Evolutionary conservation across 2,329 filamentous ascomycete species (phyloP), one percentile per base, ranked within the genome.

Genomic region (Colletotrichum noveboracense): DNA sequence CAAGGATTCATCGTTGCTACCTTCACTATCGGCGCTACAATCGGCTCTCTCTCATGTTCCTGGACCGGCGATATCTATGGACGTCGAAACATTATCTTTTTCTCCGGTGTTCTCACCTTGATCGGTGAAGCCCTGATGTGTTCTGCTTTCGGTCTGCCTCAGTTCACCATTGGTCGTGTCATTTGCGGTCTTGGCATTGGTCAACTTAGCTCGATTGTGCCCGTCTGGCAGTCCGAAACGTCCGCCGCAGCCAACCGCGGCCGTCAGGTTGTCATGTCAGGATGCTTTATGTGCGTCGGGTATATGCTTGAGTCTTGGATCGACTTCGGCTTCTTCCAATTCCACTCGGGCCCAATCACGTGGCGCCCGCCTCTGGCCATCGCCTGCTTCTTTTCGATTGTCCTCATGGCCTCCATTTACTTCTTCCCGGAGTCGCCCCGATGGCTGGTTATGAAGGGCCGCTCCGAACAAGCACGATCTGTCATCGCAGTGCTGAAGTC

Each of bases 121-220:
- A 79, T 90, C 58, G 89, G 88, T 26, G 86, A 87, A 66, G 83
- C 84, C 34, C 82, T 90, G 43, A 88, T 90, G 78, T 83, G 83
- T 24, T 85, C 87, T 21, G 83, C 89, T 6, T 90, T 87, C 79
- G 71, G 79, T 5, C 83, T 89, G 6, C 79, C 85, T 2, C 88
- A 90, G 75, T 83, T 91, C 64, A 88, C 91, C 66, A 83, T 89
- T 43, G 88, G 88, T 18, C 86, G 89, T 70, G 78, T 91, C 21
- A 83, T 91, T 18, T 88, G 88, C 24, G 89, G 89, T 36, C 83
- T 89, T 71, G 89, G 89, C 79, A 78, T 84, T 71, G 65, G 83
- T 55, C 72, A 84, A 66, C 80, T 86, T 14, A 85, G 83, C 76
- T 84, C 84, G 14, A 85, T 85, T 26, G 84, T 86, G 12, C 85